These are phyloP conservation scores for Peniophora sp. DNA, from an alignment of 1,284 basidiomycete species.

Conservation along the genomic window DNA sequence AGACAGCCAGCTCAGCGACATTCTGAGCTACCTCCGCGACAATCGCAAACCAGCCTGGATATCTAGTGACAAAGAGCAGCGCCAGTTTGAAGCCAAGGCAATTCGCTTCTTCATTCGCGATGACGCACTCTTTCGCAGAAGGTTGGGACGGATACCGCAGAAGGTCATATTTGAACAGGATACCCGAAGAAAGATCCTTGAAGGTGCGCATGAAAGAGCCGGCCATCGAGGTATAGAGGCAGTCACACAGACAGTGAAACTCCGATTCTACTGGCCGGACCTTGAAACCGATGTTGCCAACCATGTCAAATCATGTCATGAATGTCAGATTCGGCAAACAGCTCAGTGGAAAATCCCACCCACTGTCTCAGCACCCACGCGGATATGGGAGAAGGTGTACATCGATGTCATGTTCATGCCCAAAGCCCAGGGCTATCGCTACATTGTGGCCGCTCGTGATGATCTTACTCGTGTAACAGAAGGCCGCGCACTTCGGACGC, in stretches of 20 bases:
- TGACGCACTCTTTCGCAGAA: constrained; percentile 2
- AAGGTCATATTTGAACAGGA: constrained; percentile 7
- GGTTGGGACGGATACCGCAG: constrained; percentile 7
- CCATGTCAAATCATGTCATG: constrained; percentile 3
- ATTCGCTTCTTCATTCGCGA: constrained; percentile 7
- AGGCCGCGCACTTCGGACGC: constrained; percentile 1
- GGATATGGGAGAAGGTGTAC: constrained; percentile 1
- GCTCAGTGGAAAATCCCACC: neutral
- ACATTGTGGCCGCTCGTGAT: constrained; percentile 3
- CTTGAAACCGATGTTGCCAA: constrained; percentile 13
- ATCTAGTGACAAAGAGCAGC: neutral
- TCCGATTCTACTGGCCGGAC: constrained; percentile 25
- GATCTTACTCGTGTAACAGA: constrained; percentile 5
- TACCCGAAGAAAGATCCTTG: neutral
- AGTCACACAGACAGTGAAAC: constrained; percentile 13
- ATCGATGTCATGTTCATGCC: neutral
- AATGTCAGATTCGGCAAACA: constrained; percentile 3
- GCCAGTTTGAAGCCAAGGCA: constrained; percentile 7
- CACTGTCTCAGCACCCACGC: constrained; percentile 1
- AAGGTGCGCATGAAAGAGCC: constrained; percentile 15
- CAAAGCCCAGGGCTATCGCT: neutral
- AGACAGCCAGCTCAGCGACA: constrained; percentile 7
- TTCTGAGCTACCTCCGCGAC: neutral
- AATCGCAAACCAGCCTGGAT: neutral
- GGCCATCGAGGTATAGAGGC: constrained; percentile 20